Percentiles rank a stretch among this genome's conserved stretches.
These are phyloP conservation scores for Nicotiana otophora DNA, from an alignment of 257 asterid genomes.

Conservation along the genomic window DNA sequence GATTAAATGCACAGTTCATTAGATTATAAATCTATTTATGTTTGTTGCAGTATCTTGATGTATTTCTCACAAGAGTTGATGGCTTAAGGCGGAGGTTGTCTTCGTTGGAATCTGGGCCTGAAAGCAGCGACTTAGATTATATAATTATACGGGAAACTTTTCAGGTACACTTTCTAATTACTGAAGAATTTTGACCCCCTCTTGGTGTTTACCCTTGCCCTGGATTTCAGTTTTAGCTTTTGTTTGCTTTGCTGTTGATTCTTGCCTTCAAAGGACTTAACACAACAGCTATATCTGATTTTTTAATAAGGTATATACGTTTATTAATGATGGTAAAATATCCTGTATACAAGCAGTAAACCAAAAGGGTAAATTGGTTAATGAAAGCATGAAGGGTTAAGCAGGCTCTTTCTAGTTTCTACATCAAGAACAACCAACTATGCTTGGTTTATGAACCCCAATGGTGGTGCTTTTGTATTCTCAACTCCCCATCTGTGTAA, in stretches of 20 bases:
- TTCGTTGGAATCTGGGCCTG: conserved; percentile 28
- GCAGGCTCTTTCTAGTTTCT: background rate
- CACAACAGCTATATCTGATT: background rate
- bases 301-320: background rate
- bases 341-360: background rate
- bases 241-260: background rate
- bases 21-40: background rate
- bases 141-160: conserved; percentile 57
- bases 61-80: conserved; percentile 87
- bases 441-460: background rate
- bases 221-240: background rate
- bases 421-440: background rate
- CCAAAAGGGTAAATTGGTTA: background rate
- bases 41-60: conserved; percentile 75
- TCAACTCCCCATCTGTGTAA: background rate
- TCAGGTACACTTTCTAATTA: conserved; percentile 46
- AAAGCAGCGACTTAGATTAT: conserved; percentile 41
- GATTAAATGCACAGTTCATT: background rate
- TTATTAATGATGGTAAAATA: background rate
- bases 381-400: background rate
- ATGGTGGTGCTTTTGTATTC: background rate
- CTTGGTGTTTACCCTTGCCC: background rate
- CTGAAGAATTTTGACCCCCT: background rate
- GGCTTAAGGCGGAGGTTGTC: conserved; percentile 83
- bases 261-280: background rate